Percentiles rank a stretch among this genome's conserved stretches.
phyloP scores from a whole-genome alignment of 164 flowering plant genomes.

The Macadamia integrifolia region DNA sequence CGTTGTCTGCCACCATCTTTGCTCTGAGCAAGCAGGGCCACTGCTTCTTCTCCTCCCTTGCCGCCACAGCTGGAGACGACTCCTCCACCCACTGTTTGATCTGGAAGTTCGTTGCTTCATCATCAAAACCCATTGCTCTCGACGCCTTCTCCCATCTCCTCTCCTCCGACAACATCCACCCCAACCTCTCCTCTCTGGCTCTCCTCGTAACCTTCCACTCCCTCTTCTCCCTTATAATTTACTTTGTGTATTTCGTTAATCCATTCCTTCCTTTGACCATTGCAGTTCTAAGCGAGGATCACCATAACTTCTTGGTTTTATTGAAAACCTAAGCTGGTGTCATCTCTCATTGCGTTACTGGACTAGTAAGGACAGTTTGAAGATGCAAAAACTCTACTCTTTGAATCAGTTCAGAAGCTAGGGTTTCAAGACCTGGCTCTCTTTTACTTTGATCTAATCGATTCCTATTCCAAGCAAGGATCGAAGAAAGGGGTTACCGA shows the following conservation, averaged over 20 bases:
- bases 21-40: constrained; percentile 11
- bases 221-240: too few relatives aligned
- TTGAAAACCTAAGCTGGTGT: constrained; percentile 64
- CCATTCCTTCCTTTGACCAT: neutral
- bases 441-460: constrained; percentile 50
- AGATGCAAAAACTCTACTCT: constrained; percentile 22
- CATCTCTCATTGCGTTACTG: constrained; percentile 51
- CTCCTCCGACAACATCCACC: constrained; percentile 34
- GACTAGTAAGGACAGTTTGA: constrained; percentile 8
- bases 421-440: constrained; percentile 29
- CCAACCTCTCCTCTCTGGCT: constrained; percentile 14
- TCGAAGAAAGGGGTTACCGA: constrained; percentile 32
- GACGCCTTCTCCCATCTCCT: constrained; percentile 18
- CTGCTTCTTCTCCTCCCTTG: constrained; percentile 45
- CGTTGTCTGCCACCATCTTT: neutral
- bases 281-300: constrained; percentile 46
- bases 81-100: constrained; percentile 37
- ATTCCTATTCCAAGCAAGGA: constrained; percentile 41
- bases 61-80: constrained; percentile 27
- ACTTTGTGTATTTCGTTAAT: neutral
- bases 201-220: constrained; percentile 29
- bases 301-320: constrained; percentile 32
- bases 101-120: constrained; percentile 55
- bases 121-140: constrained; percentile 55
- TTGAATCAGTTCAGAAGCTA: constrained; percentile 36